Evolutionary conservation across 352 stramenopile species (phyloP), one percentile per base, ranked within the genome.

Genomic region (Globisporangium orthogonon): DNA sequence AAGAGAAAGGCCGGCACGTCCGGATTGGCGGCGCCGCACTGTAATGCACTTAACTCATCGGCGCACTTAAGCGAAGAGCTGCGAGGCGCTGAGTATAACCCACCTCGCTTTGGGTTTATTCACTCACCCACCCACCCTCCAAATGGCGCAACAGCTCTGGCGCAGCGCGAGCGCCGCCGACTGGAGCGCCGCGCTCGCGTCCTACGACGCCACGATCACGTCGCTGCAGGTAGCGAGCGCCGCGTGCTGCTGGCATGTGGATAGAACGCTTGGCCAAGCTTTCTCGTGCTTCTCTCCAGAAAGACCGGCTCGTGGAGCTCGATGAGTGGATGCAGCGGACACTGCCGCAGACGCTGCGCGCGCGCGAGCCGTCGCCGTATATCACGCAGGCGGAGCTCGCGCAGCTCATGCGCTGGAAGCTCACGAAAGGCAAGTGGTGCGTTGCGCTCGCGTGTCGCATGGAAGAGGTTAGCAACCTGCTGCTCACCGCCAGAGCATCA

Each of bases 341-440:
- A 17, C 66, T 87, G 50, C 78, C 72, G 13, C 35, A 54, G 9
- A 53, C 71, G 58, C 63, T 91, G 45, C 68, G 60, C 15, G 62
- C 41, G 14, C 78, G 81, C 14, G 76, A 86, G 18, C 78, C 81
- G 5, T 31, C 59, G 54, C 65, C 81, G 14, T 77, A 74, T 56
- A 52, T 89, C 56, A 74, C 63, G 37, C 73, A 91, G 47, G 11
- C 51, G 28, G 78, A 93, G 50, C 62, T 93, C 41, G 60, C 71
- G 30, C 63, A 73, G 45, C 69, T 93, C 45, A 87, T 93, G 80
- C 60, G 89, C 56, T 93, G 83, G 83, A 93, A 91, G 61, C 76
- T 93, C 44, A 89, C 80, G 61, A 93, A 91, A 54, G 83, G 80
- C 44, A 93, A 93, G 68, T 93, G 80, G 83, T 90, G 50, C 28